Evolutionary conservation across 352 stramenopile species (phyloP).

Genomic region (Pythium plurisporium): DNA sequence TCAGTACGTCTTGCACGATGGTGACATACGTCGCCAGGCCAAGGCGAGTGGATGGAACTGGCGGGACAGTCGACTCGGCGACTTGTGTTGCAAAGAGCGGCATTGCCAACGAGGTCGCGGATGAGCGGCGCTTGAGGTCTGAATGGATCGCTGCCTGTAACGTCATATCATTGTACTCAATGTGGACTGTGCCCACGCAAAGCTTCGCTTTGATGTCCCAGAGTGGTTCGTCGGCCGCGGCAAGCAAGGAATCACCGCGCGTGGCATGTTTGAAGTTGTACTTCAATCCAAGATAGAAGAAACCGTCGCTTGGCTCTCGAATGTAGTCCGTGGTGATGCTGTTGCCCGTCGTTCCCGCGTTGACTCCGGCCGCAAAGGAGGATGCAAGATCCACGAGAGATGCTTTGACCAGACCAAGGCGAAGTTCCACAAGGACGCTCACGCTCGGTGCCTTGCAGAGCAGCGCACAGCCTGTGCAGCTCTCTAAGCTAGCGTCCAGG

Average conservation of each 20-base stretch:
- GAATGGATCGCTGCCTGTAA: conserved; percentile 22
- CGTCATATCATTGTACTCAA: conserved; percentile 56
- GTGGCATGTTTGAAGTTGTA: conserved; percentile 36
- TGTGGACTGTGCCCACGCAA: conserved; percentile 46
- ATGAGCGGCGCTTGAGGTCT: background rate
- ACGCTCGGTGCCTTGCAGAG: conserved; percentile 26
- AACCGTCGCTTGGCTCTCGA: conserved; percentile 52
- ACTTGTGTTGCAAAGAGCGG: background rate
- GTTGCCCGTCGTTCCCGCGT: conserved; percentile 23
- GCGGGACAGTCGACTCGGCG: background rate
- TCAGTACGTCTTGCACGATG: conserved; percentile 42
- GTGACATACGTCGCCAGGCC: conserved; percentile 41
- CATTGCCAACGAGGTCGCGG: background rate
- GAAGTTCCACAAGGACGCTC: conserved; percentile 50
- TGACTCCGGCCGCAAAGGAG: background rate
- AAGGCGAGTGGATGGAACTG: background rate
- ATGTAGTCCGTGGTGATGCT: conserved; percentile 67
- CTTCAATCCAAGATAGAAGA: conserved; percentile 65
- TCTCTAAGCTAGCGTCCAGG: conserved; percentile 41
- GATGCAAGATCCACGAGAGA: conserved; percentile 24
- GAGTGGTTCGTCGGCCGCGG: conserved; percentile 19
- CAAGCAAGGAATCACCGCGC: background rate
- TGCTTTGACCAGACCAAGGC: conserved; percentile 44
- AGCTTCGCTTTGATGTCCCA: conserved; percentile 60
- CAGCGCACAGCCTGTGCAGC: conserved; percentile 43